These are phyloP conservation scores for Microascus cirrosus DNA, from an alignment of 2,329 filamentous ascomycete genomes.

Conservation along the genomic window DNA sequence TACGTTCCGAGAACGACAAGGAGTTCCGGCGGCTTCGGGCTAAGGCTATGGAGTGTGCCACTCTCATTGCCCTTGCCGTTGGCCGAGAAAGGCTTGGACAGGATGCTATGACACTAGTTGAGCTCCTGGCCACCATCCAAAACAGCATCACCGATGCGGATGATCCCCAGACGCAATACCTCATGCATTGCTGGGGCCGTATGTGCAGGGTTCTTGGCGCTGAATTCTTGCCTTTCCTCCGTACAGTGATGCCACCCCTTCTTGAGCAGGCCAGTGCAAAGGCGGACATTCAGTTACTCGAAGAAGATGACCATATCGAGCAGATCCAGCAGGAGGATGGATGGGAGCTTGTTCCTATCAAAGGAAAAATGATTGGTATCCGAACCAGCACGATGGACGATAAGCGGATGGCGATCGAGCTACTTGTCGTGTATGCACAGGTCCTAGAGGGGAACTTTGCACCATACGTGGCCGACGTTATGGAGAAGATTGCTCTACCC, in stretches of 20 bases:
- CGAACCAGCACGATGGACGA: constrained; percentile 94
- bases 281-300: constrained; percentile 91
- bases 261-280: constrained; percentile 87
- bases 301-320: constrained; percentile 89
- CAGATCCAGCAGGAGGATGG: constrained; percentile 89
- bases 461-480: constrained; percentile 81
- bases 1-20: constrained; percentile 84
- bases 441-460: constrained; percentile 90
- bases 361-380: constrained; percentile 97
- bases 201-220: constrained; percentile 91
- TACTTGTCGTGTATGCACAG: constrained; percentile 93
- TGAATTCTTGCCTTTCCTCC: constrained; percentile 87
- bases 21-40: constrained; percentile 84
- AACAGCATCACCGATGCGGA: constrained; percentile 78
- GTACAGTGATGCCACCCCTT: constrained; percentile 87
- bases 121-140: constrained; percentile 80
- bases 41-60: constrained; percentile 99
- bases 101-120: constrained; percentile 79
- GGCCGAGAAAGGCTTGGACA: constrained; percentile 83
- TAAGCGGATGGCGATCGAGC: constrained; percentile 99
- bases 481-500: constrained; percentile 92
- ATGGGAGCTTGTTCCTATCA: constrained; percentile 93
- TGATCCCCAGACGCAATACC: constrained; percentile 90
- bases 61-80: constrained; percentile 87
- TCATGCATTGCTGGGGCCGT: constrained; percentile 97